Evolutionary conservation across 768 basidiomycete species (phyloP).

Genomic region (Holtermannia corniformis): DNA sequence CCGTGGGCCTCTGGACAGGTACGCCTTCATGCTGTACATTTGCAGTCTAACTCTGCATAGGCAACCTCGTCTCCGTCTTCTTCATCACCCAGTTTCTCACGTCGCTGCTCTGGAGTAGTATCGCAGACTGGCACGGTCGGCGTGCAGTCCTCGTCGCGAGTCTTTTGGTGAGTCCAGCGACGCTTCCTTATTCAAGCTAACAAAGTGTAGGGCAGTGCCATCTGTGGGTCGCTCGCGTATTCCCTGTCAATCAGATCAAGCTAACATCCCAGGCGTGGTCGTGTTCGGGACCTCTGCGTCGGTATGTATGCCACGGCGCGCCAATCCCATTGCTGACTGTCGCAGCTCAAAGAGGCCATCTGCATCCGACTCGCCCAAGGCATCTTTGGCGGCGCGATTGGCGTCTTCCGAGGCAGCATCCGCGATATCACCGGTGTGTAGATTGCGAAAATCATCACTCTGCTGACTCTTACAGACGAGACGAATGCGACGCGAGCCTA

Average conservation of each 20-base stretch:
- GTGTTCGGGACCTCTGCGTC: slow-evolving; percentile 40
- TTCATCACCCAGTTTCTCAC: slow-evolving; percentile 95
- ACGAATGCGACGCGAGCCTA: slow-evolving; percentile 93
- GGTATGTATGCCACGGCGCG: no score
- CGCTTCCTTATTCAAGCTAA: no score
- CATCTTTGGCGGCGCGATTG: slow-evolving; percentile 85
- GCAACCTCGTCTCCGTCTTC: slow-evolving; percentile 90
- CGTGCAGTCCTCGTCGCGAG: slow-evolving; percentile 76
- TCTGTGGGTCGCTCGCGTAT: slow-evolving; percentile 40
- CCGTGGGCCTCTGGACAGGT: slow-evolving; percentile 80
- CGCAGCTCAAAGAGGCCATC: slow-evolving; percentile 58
- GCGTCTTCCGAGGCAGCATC: slow-evolving; percentile 75
- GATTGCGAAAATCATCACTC: no score
- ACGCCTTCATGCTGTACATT: slow-evolving; percentile 87
- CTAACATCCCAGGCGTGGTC: slow-evolving; percentile 21
- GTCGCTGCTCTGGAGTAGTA: slow-evolving; percentile 90
- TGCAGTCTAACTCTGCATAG: slow-evolving; percentile 82
- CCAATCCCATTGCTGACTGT: slow-evolving; percentile 65
- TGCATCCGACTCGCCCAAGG: slow-evolving; percentile 81
- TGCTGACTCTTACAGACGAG: slow-evolving; percentile 47
- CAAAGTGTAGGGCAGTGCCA: no score
- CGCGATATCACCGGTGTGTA: slow-evolving; percentile 56
- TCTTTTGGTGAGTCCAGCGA: slow-evolving; percentile 46
- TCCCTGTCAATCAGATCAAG: background rate
- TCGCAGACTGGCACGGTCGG: slow-evolving; percentile 82